Conservation (phyloP, 2,329 filamentous ascomycete genomes). For the Plectosphaerella cucumerina region DNA sequence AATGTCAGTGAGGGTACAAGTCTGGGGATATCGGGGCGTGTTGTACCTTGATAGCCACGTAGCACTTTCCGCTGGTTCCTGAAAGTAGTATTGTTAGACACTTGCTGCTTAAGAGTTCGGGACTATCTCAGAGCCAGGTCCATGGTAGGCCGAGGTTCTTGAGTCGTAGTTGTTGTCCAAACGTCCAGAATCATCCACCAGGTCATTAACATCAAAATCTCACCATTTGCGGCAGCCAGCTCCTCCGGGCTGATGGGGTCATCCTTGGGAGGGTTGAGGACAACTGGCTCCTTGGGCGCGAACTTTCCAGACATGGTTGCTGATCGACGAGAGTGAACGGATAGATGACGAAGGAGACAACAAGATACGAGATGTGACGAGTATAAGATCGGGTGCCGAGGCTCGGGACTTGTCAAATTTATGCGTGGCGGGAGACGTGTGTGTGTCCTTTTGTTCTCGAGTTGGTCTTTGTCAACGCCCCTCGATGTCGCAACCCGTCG, state of each 20-base stretch:
- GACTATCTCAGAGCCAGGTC: no score
- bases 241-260: slow-evolving; percentile 80
- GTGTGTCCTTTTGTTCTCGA: no score
- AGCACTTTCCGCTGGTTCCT: slow-evolving; percentile 63
- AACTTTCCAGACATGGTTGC: slow-evolving; percentile 60
- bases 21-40: slow-evolving; percentile 20
- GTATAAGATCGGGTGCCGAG: no score
- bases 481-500: no score
- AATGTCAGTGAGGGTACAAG: neutral
- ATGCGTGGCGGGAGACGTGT: no score
- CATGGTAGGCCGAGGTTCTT: no score
- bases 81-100: neutral
- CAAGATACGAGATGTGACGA: neutral
- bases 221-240: slow-evolving; percentile 79
- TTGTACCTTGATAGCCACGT: slow-evolving; percentile 67
- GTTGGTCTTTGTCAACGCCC: no score
- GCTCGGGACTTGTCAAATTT: no score
- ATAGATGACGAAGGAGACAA: neutral
- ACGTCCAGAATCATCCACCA: no score
- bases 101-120: neutral
- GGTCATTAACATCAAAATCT: slow-evolving; percentile 23
- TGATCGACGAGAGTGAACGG: slow-evolving; percentile 6
- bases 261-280: slow-evolving; percentile 79
- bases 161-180: no score
- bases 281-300: slow-evolving; percentile 71